A percentile compares a stretch with the other conserved stretches of the same genome.
phyloP scores from a whole-genome alignment of 257 asterid species.

The Asclepias syriaca region DNA sequence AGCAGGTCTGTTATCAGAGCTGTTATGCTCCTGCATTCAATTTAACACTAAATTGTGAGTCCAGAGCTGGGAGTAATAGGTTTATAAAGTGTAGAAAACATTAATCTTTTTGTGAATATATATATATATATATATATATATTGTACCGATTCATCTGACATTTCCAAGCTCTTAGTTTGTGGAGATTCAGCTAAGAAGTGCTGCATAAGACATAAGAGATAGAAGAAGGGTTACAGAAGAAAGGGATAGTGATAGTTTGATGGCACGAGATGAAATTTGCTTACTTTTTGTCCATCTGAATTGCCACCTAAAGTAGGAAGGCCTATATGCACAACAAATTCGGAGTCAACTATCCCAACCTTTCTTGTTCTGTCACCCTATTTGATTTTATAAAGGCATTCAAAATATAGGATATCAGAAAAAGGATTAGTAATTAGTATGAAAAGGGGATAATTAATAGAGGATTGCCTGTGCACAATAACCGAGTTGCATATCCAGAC shows the following conservation, averaged over 20 bases:
- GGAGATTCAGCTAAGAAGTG: slow-evolving; percentile 32
- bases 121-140: too few relatives aligned
- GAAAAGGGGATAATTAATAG: too few relatives aligned
- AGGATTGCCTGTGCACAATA: slow-evolving; percentile 84
- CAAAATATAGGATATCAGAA: slow-evolving; percentile 4
- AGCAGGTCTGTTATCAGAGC: slow-evolving; percentile 42
- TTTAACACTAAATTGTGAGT: slow-evolving; percentile 2
- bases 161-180: slow-evolving; percentile 22
- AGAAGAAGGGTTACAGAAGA: neutral
- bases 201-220: slow-evolving; percentile 29
- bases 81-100: neutral
- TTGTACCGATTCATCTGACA: slow-evolving; percentile 36
- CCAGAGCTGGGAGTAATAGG: neutral
- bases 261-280: neutral
- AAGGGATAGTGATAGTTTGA: neutral
- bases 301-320: slow-evolving; percentile 70
- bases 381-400: neutral
- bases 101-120: slow-evolving; percentile 1
- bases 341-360: slow-evolving; percentile 79
- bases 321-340: slow-evolving; percentile 61
- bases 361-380: slow-evolving; percentile 74
- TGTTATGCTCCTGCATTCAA: slow-evolving; percentile 31
- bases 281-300: slow-evolving; percentile 44
- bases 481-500: slow-evolving; percentile 86
- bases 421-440: too few relatives aligned